Evolutionary conservation across 2,329 filamentous ascomycete species (phyloP).

Genomic region (Neopestalotiopsis rosae): DNA sequence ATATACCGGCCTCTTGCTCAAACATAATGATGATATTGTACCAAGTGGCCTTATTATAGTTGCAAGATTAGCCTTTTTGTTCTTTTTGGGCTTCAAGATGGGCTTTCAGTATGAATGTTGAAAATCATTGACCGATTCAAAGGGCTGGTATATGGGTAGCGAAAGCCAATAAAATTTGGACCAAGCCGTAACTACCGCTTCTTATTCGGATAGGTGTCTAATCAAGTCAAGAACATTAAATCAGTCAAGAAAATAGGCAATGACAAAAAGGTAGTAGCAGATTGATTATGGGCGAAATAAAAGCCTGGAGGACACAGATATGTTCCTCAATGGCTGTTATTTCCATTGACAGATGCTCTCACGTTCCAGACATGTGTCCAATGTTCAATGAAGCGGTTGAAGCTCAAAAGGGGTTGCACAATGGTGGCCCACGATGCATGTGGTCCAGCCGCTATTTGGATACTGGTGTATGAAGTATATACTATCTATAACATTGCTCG

Average conservation of each 20-base stretch:
- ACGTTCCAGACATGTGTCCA: neutral
- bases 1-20: neutral
- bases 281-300: neutral
- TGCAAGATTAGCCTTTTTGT: neutral
- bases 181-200: too few species aligned
- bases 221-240: too few species aligned
- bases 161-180: too few species aligned
- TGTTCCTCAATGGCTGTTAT: neutral
- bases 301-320: neutral
- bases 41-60: too few species aligned
- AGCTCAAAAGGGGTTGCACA: neutral
- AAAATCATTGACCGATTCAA: neutral
- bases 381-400: neutral
- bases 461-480: too few species aligned
- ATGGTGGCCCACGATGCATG: neutral
- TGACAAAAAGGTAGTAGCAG: neutral
- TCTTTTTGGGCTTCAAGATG: too few species aligned
- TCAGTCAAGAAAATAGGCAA: too few species aligned
- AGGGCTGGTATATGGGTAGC: neutral
- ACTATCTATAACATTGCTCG: too few species aligned
- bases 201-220: too few species aligned
- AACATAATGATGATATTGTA: neutral
- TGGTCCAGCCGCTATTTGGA: neutral
- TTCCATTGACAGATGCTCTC: neutral
- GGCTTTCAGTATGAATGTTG: neutral